A percentile compares a stretch with the other conserved stretches of the same genome.
Conservation (phyloP, 257 asterid species). For the Scutellaria galericulata region DNA sequence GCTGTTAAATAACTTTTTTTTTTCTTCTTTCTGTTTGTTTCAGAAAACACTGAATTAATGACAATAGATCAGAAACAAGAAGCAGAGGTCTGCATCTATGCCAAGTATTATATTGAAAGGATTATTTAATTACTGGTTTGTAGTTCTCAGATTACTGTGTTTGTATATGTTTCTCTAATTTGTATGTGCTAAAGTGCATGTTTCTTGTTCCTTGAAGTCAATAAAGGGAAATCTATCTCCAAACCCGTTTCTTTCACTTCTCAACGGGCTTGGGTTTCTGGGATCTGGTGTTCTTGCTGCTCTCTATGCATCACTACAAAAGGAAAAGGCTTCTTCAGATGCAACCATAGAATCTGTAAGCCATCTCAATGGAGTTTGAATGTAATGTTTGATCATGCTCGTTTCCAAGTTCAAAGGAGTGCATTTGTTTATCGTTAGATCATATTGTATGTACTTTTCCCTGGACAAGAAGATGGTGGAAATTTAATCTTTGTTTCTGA, state of each 20-base stretch:
- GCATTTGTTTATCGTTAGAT: neutral
- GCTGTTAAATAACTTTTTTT: conserved; percentile 10
- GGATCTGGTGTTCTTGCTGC: conserved; percentile 82
- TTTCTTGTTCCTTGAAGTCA: conserved; percentile 44
- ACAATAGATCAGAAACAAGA: conserved; percentile 48
- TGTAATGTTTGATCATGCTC: neutral
- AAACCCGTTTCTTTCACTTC: conserved; percentile 59
- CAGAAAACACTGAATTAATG: conserved; percentile 51
- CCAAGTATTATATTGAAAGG: conserved; percentile 35
- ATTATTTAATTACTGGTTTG: conserved; percentile 35
- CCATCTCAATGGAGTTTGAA: conserved; percentile 27
- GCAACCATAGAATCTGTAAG: conserved; percentile 82
- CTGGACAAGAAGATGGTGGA: neutral
- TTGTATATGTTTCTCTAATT: conserved; percentile 27
- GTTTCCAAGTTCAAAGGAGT: neutral
- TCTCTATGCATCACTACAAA: conserved; percentile 63
- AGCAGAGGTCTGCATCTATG: conserved; percentile 63
- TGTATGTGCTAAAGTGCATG: conserved; percentile 34
- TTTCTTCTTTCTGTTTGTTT: conserved; percentile 25
- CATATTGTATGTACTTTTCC: neutral
- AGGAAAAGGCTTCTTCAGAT: conserved; percentile 66
- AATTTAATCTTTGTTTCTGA: neutral
- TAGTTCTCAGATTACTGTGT: conserved; percentile 12
- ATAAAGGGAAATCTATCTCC: conserved; percentile 43
- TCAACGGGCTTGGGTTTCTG: conserved; percentile 67